phyloP scores from a whole-genome alignment of 495 filamentous ascomycete genomes.

The Neurospora sp. region DNA sequence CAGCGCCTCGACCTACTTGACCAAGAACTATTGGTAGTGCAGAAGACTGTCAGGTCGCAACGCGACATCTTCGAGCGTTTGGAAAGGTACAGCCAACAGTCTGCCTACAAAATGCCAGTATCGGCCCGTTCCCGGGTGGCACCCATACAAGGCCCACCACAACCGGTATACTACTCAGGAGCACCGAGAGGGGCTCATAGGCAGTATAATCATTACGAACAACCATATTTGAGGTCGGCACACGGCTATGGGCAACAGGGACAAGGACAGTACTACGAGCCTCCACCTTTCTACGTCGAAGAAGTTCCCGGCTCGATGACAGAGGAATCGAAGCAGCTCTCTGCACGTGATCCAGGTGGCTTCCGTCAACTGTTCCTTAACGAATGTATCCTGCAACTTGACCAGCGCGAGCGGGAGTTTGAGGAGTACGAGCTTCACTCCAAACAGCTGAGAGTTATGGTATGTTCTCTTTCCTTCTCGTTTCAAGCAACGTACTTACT shows the following conservation, averaged over 20 bases:
- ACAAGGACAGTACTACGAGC: not conserved
- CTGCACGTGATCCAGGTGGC: constrained; percentile 17
- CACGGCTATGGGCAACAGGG: not conserved
- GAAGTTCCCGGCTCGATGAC: not conserved
- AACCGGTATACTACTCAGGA: not conserved
- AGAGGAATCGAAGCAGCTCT: constrained; percentile 10
- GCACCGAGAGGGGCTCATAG: not conserved
- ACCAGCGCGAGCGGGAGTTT: constrained; percentile 9
- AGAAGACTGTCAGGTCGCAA: constrained; percentile 14
- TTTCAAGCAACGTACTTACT: not conserved
- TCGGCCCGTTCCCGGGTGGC: constrained; percentile 3
- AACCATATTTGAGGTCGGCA: not conserved
- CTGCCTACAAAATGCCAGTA: constrained; percentile 7
- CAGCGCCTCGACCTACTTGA: constrained; percentile 24
- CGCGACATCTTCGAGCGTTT: constrained; percentile 12
- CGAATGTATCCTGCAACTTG: constrained; percentile 13
- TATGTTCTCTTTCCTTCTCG: not conserved
- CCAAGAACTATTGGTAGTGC: constrained; percentile 29
- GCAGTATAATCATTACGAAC: not conserved
- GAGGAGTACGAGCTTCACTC: constrained; percentile 2
- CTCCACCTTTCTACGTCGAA: not conserved
- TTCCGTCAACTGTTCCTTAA: constrained; percentile 19
- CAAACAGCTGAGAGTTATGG: constrained; percentile 12
- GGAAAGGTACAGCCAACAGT: constrained; percentile 9
- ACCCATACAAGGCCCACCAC: not conserved